Evolutionary conservation across 352 stramenopile species (phyloP), one percentile per base, ranked within the genome.

Genomic region (Saprolegnia diclina): DNA sequence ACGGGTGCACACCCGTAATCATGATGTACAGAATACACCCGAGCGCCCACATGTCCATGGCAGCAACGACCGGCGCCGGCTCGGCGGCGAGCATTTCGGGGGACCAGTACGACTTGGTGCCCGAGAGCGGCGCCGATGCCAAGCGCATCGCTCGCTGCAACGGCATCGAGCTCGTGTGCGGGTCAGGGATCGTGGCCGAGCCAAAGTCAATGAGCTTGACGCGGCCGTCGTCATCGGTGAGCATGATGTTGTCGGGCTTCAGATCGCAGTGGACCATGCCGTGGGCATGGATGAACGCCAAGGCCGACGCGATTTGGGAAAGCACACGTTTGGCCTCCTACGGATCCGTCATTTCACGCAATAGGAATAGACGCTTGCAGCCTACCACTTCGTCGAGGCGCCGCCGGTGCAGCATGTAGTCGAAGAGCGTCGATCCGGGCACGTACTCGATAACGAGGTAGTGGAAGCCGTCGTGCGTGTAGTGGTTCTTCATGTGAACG

Each of bases 361-460:
- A 18, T 29, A 21, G 22, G 42, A n/a, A 7, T 4, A 48, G 42
- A 48, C 1, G 53, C 29, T 11, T 42, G 13, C 24, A n/a, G 9
- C 16, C 14, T 21, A 37, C 53, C 14, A n/a, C 66, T 7, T 81
- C 65, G n/a, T 86, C 74, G 0, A 91, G 74, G 11, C 72, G 66
- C 26, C 70, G 74, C 22, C 79, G 77, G 61, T 81, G 79, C 48
- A 89, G 72, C 42, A 94, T 75, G 22, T 82, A 87, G 21, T 76
- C 70, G 64, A 84, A 79, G 5, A 94, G 77, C 50, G 86, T 91
- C 37, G 84, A 78, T 5, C 84, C 86, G 0, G 69, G 38, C 11
- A 94, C 71, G 59, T 81, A 87, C 71, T 94, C 86, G n/a, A 86
- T 79, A 64, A 92, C 83, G 56, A 92, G 76, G 72, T 89, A 94